Percentiles rank a stretch among this genome's conserved stretches.
Evolutionary conservation across 805 yeast genomes (phyloP).

Genomic region (Wickerhamiella australiensis): DNA sequence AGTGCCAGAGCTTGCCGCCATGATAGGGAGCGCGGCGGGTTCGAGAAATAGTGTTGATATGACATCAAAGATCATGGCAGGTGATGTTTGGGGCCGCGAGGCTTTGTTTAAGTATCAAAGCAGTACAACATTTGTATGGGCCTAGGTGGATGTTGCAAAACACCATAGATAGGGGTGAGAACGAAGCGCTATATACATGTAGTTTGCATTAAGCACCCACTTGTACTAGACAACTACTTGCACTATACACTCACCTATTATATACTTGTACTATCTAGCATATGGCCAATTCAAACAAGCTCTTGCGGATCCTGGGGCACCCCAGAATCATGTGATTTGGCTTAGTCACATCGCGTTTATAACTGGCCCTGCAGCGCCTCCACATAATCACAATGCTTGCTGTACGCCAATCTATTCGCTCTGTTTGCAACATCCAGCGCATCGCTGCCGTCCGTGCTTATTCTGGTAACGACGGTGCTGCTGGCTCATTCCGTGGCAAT

Average conservation of each 20-base stretch:
- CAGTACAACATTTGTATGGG: not conserved
- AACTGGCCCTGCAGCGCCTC: not conserved
- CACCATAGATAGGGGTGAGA: not conserved
- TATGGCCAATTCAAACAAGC: too few species aligned
- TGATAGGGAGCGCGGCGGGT: conserved; percentile 22
- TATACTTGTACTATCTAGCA: too few species aligned
- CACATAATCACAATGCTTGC: conserved; percentile 14
- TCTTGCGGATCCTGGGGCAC: too few species aligned
- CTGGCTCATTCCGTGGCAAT: conserved; percentile 54
- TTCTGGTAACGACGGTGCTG: conserved; percentile 15
- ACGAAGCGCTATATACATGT: too few species aligned
- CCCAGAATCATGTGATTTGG: not conserved
- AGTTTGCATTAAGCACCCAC: too few species aligned
- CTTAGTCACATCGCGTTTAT: not conserved
- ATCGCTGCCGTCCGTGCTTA: conserved; percentile 15
- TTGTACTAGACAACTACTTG: too few species aligned
- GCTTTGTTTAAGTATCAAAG: not conserved
- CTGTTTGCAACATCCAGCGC: conserved; percentile 12
- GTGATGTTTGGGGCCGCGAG: not conserved
- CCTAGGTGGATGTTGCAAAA: not conserved
- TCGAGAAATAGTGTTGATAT: conserved; percentile 12
- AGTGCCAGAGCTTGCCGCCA: conserved; percentile 22
- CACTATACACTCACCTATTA: too few species aligned
- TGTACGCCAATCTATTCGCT: conserved; percentile 16
- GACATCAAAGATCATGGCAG: conserved; percentile 5